Percentiles rank a stretch among this genome's conserved stretches.
Conservation (phyloP, 352 stramenopile genomes). For the Blastocystis hominis region DNA sequence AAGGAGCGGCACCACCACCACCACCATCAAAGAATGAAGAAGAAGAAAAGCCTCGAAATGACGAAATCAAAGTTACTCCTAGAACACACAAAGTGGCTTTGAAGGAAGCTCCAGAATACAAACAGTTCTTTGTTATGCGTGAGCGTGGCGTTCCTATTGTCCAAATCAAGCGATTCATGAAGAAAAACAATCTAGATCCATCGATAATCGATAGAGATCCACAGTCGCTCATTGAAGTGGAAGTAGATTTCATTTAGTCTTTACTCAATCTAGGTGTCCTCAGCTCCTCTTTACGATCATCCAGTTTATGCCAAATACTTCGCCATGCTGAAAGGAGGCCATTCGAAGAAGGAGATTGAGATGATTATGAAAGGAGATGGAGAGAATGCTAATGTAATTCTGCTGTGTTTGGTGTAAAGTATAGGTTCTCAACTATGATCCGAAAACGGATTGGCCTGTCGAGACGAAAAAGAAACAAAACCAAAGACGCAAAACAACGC, state of each 20-base stretch:
- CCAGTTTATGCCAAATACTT: constrained; percentile 55
- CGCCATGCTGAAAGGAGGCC: constrained; percentile 9
- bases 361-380: constrained; percentile 47
- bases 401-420: background rate
- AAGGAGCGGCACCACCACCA: background rate
- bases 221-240: constrained; percentile 22
- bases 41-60: background rate
- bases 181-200: constrained; percentile 17
- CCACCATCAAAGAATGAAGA: background rate
- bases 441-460: background rate
- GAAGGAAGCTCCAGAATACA: constrained; percentile 15
- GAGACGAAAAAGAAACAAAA: background rate
- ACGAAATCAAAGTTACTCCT: background rate
- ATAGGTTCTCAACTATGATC: constrained; percentile 3
- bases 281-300: constrained; percentile 21
- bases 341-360: constrained; percentile 11
- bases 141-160: background rate
- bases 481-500: constrained; percentile 1
- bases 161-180: constrained; percentile 16
- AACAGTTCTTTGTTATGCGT: constrained; percentile 41
- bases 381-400: background rate
- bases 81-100: constrained; percentile 10
- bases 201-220: constrained; percentile 39
- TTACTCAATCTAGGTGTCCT: background rate
- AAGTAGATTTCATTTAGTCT: background rate